A percentile compares a stretch with the other conserved stretches of the same genome.
These are phyloP conservation scores for Prunus padus DNA, from an alignment of 306 rosid genomes.

Conservation along the genomic window DNA sequence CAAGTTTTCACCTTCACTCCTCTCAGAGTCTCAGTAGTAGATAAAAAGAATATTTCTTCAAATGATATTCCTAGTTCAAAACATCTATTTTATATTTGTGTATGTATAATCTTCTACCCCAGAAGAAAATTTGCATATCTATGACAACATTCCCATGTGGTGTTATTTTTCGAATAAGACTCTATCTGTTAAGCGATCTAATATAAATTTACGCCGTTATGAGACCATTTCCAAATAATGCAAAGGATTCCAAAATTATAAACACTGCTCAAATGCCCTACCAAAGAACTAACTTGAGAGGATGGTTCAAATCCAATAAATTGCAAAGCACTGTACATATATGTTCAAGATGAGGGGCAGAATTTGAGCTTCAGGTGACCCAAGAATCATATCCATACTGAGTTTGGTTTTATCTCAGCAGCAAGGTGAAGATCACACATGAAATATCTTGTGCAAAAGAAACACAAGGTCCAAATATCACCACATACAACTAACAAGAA, in stretches of 20 bases:
- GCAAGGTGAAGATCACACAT: neutral
- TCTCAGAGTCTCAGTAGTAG: conserved; percentile 1
- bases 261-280: neutral
- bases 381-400: neutral
- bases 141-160: no score
- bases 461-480: neutral
- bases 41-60: neutral
- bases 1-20: conserved; percentile 28
- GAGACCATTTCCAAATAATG: neutral
- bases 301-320: no score
- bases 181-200: no score
- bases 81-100: neutral
- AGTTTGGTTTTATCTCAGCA: neutral
- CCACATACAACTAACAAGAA: neutral
- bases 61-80: neutral
- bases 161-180: no score
- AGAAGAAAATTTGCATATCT: no score
- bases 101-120: no score
- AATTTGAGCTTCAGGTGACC: no score
- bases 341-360: neutral
- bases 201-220: no score
- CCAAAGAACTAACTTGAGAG: neutral
- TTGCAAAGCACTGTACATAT: neutral
- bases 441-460: no score
- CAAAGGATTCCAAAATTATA: neutral